Evolutionary conservation across 83 land plant species (phyloP).

Genomic region (Picea abies): DNA sequence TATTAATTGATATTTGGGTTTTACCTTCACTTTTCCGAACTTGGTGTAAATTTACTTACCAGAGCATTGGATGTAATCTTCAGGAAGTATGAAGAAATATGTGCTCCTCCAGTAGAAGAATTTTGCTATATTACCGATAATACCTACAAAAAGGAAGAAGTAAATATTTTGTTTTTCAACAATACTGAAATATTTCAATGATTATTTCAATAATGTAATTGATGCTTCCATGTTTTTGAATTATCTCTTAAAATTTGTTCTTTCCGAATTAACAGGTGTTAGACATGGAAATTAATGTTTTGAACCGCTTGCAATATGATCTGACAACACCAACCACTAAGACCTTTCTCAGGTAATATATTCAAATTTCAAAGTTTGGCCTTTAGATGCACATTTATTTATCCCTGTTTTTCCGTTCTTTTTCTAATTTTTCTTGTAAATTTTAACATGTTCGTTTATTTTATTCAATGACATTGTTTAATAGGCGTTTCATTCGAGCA

Average conservation of each 20-base stretch:
- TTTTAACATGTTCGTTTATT: not conserved
- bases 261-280: slow-evolving; percentile 48
- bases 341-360: slow-evolving; percentile 70
- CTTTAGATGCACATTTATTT: slow-evolving; percentile 7
- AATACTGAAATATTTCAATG: not conserved
- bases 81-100: slow-evolving; percentile 97
- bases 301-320: slow-evolving; percentile 74
- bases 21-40: not conserved
- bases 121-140: slow-evolving; percentile 97
- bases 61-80: slow-evolving; percentile 1
- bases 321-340: slow-evolving; percentile 83
- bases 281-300: slow-evolving; percentile 75
- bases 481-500: slow-evolving; percentile 48
- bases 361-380: slow-evolving; percentile 19
- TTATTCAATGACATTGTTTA: not conserved
- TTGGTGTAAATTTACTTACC: not conserved
- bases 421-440: not conserved
- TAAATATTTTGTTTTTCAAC: slow-evolving; percentile 18
- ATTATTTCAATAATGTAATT: not conserved
- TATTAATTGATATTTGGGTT: not conserved
- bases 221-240: not conserved
- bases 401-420: not conserved
- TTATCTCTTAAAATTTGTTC: not conserved
- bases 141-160: slow-evolving; percentile 83
- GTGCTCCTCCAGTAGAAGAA: slow-evolving; percentile 97